Base-by-base conservation (phyloP, 306 rosid species). In the Cajanus cajan region DNA sequence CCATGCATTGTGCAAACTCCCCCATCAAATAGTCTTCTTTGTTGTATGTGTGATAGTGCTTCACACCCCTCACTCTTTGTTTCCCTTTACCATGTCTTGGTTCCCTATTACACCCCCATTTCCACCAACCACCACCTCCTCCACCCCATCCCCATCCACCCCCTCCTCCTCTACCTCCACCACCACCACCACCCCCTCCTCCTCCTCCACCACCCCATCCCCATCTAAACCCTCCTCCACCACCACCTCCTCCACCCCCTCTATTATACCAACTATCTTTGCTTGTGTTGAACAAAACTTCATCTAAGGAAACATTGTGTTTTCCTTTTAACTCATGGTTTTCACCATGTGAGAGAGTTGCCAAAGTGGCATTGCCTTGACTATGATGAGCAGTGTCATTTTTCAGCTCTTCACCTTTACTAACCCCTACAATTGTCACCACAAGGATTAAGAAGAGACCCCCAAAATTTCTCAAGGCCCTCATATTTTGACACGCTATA, bases 61-160 rank as follows among this genome's bases (percentile, higher is more conserved):
- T 73, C 22, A 11, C 28, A 11, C 86, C 76, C 44, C 78, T 66
- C 8, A 79, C 58, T 24, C 81, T 6, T 18, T 82, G 51, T 58
- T 63, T 78, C 69, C 78, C 14, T 70, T 68, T 55, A 54, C 76
- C 80, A 73, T 63, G 25, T 78, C 86, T 85, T 54, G 83, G 79
- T 33, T 67, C 82, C 5, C 85, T 34, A 22, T 86, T 87, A 76
- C 97, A 94, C 10, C 97, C 98, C 96, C 96, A 92, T 82, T 85
- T 88, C 86, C 86, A 94, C 86, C 83, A 84, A 8, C 98, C 73
- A 82, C 98, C 96, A 4, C 97, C 98, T 48, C 97, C 93, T 8
- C 96, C 97, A 24, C 96, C 74, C 7, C 97, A 87, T 78, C 98
- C 83, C 21, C 93, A 86, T 5, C 96, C 78, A 0, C 92, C 57